A percentile compares a stretch with the other conserved stretches of the same genome.
These are phyloP conservation scores for Actinomortierella wolfii DNA, from an alignment of 371 early-diverging fungal species.

Conservation along the genomic window DNA sequence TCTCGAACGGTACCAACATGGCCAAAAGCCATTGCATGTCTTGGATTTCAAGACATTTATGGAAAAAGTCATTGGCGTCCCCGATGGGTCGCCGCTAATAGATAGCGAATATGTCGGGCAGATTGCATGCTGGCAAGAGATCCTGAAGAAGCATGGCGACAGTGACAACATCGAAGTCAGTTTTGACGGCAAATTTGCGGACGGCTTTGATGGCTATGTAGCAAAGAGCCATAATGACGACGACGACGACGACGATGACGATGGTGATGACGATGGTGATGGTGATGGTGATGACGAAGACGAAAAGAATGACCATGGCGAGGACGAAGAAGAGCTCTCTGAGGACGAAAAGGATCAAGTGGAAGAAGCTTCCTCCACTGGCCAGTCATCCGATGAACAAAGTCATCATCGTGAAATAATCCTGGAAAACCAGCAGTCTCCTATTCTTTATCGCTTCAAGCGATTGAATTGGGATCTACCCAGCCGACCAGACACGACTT, in stretches of 20 bases:
- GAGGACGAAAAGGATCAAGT: too few relatives aligned
- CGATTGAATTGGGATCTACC: slow-evolving; percentile 13
- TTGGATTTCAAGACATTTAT: slow-evolving; percentile 19
- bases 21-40: not conserved
- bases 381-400: too few relatives aligned
- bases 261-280: not conserved
- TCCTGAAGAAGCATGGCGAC: not conserved
- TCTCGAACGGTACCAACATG: slow-evolving; percentile 1
- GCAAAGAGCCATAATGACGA: slow-evolving; percentile 5
- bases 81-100: slow-evolving; percentile 1
- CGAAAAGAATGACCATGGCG: too few relatives aligned
- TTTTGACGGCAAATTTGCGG: not conserved
- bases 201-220: too few relatives aligned
- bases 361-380: too few relatives aligned
- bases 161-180: not conserved
- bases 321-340: too few relatives aligned
- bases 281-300: not conserved
- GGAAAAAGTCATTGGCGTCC: slow-evolving; percentile 17
- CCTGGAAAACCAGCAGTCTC: too few relatives aligned
- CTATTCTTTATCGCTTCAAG: not conserved
- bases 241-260: not conserved
- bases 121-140: slow-evolving; percentile 10
- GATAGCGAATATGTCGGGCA: slow-evolving; percentile 27
- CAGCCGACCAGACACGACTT: slow-evolving; percentile 1
- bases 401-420: too few relatives aligned